Percentiles rank a stretch among this genome's conserved stretches.
Evolutionary conservation across 2,329 filamentous ascomycete genomes (phyloP).

Genomic region (Coniochaeta pulveracea): DNA sequence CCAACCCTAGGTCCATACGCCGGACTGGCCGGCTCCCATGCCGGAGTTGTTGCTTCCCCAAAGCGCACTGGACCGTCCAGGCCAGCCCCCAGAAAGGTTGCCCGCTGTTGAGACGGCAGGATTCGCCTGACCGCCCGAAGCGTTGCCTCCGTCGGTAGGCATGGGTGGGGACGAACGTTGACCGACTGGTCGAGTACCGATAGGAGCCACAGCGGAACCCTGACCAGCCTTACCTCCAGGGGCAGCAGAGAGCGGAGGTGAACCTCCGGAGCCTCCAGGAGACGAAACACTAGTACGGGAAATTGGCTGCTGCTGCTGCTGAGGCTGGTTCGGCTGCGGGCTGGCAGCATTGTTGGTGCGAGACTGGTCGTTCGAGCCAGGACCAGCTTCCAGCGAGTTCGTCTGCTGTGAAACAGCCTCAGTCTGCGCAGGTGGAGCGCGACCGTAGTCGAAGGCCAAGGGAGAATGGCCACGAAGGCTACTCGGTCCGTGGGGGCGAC

Average conservation of each 20-base stretch:
- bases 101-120: no score
- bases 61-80: no score
- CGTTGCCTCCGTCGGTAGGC: background rate
- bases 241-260: background rate
- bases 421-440: slow-evolving; percentile 35
- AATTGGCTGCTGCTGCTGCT: slow-evolving; percentile 2
- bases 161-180: background rate
- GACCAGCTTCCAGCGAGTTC: slow-evolving; percentile 23
- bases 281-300: background rate
- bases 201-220: background rate
- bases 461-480: slow-evolving; percentile 69
- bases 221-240: background rate
- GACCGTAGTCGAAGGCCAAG: slow-evolving; percentile 57
- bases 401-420: slow-evolving; percentile 33
- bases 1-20: no score
- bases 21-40: no score
- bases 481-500: slow-evolving; percentile 48
- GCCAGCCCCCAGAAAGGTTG: no score
- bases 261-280: background rate
- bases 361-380: slow-evolving; percentile 43
- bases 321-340: slow-evolving; percentile 52
- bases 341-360: slow-evolving; percentile 80
- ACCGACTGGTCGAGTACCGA: slow-evolving; percentile 1
- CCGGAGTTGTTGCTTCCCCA: no score
- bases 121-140: slow-evolving; percentile 1